These are phyloP conservation scores for Kwoniella botswanensis DNA, from an alignment of 768 basidiomycete genomes.

Conservation along the genomic window DNA sequence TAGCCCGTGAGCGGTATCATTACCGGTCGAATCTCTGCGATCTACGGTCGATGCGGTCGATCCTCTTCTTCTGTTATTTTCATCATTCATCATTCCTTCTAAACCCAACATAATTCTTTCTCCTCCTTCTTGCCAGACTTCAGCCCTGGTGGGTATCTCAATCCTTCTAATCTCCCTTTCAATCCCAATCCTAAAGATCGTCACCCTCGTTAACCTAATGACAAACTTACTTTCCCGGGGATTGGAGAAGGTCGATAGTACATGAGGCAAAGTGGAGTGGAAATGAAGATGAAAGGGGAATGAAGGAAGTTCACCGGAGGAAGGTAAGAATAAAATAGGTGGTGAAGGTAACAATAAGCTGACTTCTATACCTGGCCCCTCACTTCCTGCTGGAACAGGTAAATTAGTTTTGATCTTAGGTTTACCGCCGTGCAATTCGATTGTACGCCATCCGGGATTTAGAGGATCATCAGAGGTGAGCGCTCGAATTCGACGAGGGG, in stretches of 20 bases:
- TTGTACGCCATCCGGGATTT: conserved; percentile 52
- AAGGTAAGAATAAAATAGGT: conserved; percentile 45
- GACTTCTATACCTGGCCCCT: conserved; percentile 38
- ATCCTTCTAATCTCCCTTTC: conserved; percentile 48
- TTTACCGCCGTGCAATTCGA: conserved; percentile 44
- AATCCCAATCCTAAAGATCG: conserved; percentile 40
- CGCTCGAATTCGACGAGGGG: conserved; percentile 42
- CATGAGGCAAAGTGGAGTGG: conserved; percentile 37
- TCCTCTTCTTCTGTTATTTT: neutral
- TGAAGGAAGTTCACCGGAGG: conserved; percentile 24
- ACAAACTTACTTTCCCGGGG: conserved; percentile 40
- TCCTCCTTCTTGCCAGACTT: conserved; percentile 51
- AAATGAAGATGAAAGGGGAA: conserved; percentile 54
- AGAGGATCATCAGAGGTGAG: conserved; percentile 47
- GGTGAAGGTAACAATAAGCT: conserved; percentile 50
- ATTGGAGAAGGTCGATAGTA: conserved; percentile 44
- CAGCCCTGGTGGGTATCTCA: conserved; percentile 43
- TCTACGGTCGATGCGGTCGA: neutral
- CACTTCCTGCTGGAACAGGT: neutral
- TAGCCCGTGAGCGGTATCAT: neutral
- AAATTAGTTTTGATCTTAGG: neutral
- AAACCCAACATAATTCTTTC: conserved; percentile 30
- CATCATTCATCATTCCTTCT: conserved; percentile 11
- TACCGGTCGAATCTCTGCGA: neutral
- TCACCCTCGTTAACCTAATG: conserved; percentile 45